Evolutionary conservation across 192 early-diverging fungal species (phyloP).

Genomic region (Coemansia sp.): DNA sequence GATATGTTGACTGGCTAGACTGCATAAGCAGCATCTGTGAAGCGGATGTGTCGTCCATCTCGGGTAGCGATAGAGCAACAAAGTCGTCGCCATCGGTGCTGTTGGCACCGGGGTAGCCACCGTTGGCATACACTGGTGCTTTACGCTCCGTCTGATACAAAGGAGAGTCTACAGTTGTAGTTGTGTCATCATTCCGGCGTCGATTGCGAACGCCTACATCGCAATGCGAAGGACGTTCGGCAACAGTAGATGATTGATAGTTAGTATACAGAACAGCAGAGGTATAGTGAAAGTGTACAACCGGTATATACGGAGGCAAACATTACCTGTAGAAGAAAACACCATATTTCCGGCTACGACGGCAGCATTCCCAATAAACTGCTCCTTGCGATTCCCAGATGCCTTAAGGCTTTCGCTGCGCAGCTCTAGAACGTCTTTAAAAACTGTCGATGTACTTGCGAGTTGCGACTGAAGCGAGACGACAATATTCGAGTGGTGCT

Average conservation of each 20-base stretch:
- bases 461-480: slow-evolving; percentile 87
- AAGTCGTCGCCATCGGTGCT: slow-evolving; percentile 31
- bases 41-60: slow-evolving; percentile 57
- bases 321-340: slow-evolving; percentile 38
- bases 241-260: neutral
- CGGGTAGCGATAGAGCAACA: slow-evolving; percentile 53
- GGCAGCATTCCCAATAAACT: slow-evolving; percentile 67
- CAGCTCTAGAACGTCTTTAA: slow-evolving; percentile 96
- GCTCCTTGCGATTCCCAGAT: slow-evolving; percentile 82
- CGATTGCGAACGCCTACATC: slow-evolving; percentile 47
- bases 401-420: slow-evolving; percentile 95
- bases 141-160: slow-evolving; percentile 57
- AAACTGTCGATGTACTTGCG: slow-evolving; percentile 82
- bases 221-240: slow-evolving; percentile 2
- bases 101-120: slow-evolving; percentile 10
- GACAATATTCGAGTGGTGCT: slow-evolving; percentile 93
- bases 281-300: neutral
- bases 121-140: slow-evolving; percentile 10
- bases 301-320: neutral
- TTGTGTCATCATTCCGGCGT: slow-evolving; percentile 19
- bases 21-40: slow-evolving; percentile 68
- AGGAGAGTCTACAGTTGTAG: slow-evolving; percentile 54
- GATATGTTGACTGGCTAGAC: slow-evolving; percentile 70
- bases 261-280: neutral
- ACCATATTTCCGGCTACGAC: slow-evolving; percentile 13